Conservation (phyloP, 2,329 filamentous ascomycete species). For the Gaeumannomyces sp. region DNA sequence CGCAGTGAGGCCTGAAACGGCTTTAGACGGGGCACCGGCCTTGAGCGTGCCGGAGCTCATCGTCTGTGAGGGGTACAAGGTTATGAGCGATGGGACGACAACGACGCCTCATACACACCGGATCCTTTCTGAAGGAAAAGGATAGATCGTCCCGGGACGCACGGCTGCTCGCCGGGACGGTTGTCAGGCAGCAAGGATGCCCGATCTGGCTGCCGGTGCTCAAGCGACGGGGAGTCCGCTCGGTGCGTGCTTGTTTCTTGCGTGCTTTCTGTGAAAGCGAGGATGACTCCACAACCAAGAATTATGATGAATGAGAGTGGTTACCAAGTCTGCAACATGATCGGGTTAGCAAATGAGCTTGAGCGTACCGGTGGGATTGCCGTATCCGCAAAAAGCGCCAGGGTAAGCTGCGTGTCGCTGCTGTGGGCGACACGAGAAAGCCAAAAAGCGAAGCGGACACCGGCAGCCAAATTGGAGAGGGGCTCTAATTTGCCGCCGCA, state of each 20-base stretch:
- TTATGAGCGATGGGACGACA: constrained; percentile 2
- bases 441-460: not conserved
- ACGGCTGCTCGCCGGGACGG: not conserved
- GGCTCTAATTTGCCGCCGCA: constrained; percentile 1
- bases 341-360: not conserved
- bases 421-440: not conserved
- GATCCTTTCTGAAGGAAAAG: not conserved
- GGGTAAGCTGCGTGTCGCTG: not conserved
- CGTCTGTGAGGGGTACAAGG: constrained; percentile 19
- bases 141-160: not conserved
- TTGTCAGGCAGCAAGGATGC: not conserved
- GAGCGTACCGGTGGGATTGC: not conserved
- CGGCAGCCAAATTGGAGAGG: not conserved
- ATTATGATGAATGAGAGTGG: not conserved
- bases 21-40: constrained; percentile 43
- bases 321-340: not conserved
- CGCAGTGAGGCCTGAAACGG: constrained; percentile 39
- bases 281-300: not conserved
- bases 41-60: constrained; percentile 49
- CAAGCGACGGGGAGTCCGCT: not conserved
- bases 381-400: not conserved
- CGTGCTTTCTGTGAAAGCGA: not conserved
- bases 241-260: not conserved
- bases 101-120: not conserved
- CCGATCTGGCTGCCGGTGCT: not conserved